Base-by-base conservation (phyloP, 2,329 filamentous ascomycete genomes). In the Coniosporium tulheliwenetii region DNA sequence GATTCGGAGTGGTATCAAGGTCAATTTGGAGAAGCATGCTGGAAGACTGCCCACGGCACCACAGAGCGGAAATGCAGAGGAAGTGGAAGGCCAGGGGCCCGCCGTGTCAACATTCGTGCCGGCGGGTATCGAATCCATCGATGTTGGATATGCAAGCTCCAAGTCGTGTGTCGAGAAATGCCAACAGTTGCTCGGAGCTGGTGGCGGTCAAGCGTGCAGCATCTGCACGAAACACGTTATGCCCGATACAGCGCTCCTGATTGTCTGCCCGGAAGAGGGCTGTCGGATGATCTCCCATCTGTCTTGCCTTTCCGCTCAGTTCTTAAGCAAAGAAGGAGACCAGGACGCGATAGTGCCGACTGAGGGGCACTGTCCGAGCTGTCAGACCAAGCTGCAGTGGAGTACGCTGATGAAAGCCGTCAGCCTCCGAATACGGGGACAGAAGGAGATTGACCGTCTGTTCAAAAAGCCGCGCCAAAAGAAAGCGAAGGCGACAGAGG, bases 381-480 rank as follows among this genome's bases (percentile, higher is more conserved):
- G 89, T 53, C 60, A 67, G 1, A 65, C 66, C 0, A 58, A 65
- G 4, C 61, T 86, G 2, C 57, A 67, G 39, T 96, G 89, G 89
- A 66, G 69, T 0, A 73, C 81, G 38, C 74, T 95, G 62, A 81
- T 93, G 64, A 87, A 78, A 54, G 87, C 93, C 55, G 60, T 93
- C 49, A 91, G 73, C 39, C 61, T 94, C 38, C 71, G 89, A 30
- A 65, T 75, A 31, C 71, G 84, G 16, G 86, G 81, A 1, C 60
- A 70, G 41, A 80, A 81, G 43, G 80, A 86, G 47, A 63, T 87
- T 1, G 71, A 77, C 34, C 76, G 76, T 48, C 51, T 94, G 19
- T 67, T 85, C 49, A 83, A 75, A 55, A 62, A 62, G 43, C 65
- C 61, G 44, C 61, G 57, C n/a, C 52, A 47, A 16, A 44, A 46